These are phyloP conservation scores for Boletus tomentosulus DNA, from an alignment of 768 basidiomycete genomes.

Conservation along the genomic window DNA sequence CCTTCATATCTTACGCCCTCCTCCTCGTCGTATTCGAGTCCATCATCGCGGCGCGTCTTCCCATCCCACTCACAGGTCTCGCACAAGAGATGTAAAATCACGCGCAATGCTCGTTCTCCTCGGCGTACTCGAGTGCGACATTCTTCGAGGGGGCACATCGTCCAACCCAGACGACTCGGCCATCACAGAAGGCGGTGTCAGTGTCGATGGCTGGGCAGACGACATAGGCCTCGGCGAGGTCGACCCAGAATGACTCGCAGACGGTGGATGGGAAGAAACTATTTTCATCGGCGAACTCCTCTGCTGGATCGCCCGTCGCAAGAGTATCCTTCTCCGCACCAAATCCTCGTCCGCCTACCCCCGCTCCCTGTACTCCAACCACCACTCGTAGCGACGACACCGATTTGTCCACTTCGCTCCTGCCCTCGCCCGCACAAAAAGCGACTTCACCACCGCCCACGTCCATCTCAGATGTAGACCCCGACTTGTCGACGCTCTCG, in stretches of 20 bases:
- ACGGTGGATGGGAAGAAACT: constrained; percentile 64
- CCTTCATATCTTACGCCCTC: constrained; percentile 68
- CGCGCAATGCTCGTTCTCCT: constrained; percentile 73
- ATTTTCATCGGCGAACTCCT: constrained; percentile 61
- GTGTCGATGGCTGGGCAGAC: no score
- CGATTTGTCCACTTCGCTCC: constrained; percentile 24
- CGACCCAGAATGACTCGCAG: constrained; percentile 56
- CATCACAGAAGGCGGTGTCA: no score
- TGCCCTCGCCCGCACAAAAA: constrained; percentile 17
- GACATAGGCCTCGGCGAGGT: no score
- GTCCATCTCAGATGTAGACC: neutral
- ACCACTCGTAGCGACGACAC: constrained; percentile 20
- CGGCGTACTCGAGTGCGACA: no score
- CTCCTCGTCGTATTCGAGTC: constrained; percentile 68
- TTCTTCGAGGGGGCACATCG: no score
- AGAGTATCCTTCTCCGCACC: constrained; percentile 30
- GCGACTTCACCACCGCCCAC: neutral
- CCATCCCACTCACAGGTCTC: constrained; percentile 36
- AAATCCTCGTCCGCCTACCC: neutral
- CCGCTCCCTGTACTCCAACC: constrained; percentile 18
- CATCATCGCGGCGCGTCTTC: constrained; percentile 51
- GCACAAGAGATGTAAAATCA: constrained; percentile 40
- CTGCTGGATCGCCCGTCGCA: constrained; percentile 60
- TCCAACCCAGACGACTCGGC: no score
- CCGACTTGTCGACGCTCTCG: no score